Evolutionary conservation across 139 green algal genomes (phyloP).

Genomic region (Chlorella ohadii): DNA sequence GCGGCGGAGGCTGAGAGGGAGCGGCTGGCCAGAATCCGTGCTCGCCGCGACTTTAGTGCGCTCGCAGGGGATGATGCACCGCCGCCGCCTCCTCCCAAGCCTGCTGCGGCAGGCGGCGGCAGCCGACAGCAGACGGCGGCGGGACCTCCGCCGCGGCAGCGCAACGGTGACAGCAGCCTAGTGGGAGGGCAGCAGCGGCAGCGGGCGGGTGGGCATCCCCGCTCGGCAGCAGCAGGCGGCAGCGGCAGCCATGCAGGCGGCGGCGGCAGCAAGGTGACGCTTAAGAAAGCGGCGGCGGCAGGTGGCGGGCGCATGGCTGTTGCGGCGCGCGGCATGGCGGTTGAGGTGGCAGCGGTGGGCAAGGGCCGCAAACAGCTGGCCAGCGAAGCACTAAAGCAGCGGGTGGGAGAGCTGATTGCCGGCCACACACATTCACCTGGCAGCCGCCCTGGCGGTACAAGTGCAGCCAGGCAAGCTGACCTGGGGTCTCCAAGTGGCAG

Average conservation of each 20-base stretch:
- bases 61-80: not conserved
- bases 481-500: not conserved
- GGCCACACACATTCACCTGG: too few relatives aligned
- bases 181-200: not conserved
- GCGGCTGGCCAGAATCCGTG: not conserved
- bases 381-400: constrained; percentile 13
- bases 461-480: not conserved
- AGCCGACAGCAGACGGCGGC: constrained; percentile 3
- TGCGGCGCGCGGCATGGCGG: not conserved
- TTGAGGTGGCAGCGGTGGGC: constrained; percentile 12
- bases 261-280: not conserved
- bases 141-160: not conserved
- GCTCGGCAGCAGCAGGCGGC: too few relatives aligned
- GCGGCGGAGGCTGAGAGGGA: not conserved
- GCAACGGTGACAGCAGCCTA: not conserved
- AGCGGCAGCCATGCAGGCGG: too few relatives aligned
- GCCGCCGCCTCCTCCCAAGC: not conserved
- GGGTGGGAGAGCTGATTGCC: constrained; percentile 2
- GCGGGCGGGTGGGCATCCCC: not conserved
- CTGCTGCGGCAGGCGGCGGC: not conserved
- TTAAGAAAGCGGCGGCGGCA: not conserved
- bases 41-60: constrained; percentile 21
- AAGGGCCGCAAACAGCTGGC: constrained; percentile 37
- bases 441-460: not conserved
- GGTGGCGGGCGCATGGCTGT: constrained; percentile 7